Percentiles rank a stretch among this genome's conserved stretches.
These are phyloP conservation scores for Monosporascus sp. DNA, from an alignment of 2,329 filamentous ascomycete genomes.

Conservation along the genomic window DNA sequence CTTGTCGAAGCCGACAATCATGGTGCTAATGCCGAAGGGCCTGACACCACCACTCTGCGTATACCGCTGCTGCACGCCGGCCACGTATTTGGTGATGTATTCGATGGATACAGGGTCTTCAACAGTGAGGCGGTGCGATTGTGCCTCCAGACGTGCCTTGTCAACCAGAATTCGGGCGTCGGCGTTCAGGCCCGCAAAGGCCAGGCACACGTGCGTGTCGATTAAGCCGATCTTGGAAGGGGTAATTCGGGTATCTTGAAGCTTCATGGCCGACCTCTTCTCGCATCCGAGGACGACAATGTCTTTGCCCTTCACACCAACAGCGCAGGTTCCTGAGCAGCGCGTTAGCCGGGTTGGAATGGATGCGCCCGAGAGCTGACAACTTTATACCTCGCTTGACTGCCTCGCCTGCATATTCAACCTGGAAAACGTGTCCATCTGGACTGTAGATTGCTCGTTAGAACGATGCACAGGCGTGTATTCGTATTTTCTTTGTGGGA, in stretches of 20 bases:
- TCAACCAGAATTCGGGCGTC: conserved; percentile 97
- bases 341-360: neutral
- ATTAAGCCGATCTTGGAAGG: conserved; percentile 97
- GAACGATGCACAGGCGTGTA: conserved; percentile 14
- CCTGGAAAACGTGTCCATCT: conserved; percentile 99
- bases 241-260: conserved; percentile 98
- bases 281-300: conserved; percentile 97
- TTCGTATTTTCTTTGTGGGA: conserved; percentile 3
- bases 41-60: conserved; percentile 97
- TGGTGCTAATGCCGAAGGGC: conserved; percentile 96
- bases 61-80: conserved; percentile 96
- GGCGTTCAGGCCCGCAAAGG: conserved; percentile 94
- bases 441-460: conserved; percentile 63
- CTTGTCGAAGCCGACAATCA: conserved; percentile 98
- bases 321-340: conserved; percentile 80
- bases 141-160: conserved; percentile 94
- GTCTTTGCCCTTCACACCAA: conserved; percentile 91
- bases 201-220: conserved; percentile 92
- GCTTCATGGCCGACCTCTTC: conserved; percentile 98
- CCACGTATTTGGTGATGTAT: conserved; percentile 99
- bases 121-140: conserved; percentile 93
- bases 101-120: conserved; percentile 97
- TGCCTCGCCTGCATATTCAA: conserved; percentile 98
- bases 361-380: conserved; percentile 7
- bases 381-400: conserved; percentile 80